phyloP scores from a whole-genome alignment of 1,284 basidiomycete species.

The Salmacisia buchloeana region DNA sequence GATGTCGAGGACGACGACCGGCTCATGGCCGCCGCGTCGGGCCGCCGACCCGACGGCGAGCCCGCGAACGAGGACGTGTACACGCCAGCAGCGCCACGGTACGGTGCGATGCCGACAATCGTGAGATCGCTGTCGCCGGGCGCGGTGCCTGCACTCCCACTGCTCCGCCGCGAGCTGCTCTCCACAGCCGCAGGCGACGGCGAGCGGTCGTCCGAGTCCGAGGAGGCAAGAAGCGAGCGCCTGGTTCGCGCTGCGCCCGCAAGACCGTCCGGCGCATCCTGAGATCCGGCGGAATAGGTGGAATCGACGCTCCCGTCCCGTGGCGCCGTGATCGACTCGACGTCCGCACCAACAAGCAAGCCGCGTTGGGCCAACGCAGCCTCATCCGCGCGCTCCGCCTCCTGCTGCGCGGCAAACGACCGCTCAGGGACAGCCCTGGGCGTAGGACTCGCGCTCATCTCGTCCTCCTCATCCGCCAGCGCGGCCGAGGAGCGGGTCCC shows the following conservation, averaged over 20 bases:
- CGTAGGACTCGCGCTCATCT: background rate
- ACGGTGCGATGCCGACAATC: background rate
- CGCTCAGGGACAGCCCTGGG: background rate
- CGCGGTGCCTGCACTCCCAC: background rate
- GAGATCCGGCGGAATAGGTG: background rate
- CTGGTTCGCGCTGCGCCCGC: no score
- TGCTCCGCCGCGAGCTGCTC: conserved; percentile 6
- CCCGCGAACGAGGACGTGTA: no score
- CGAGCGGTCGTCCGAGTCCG: background rate
- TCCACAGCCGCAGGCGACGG: background rate
- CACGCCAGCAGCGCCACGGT: background rate
- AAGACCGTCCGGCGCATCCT: no score
- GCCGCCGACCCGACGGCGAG: background rate
- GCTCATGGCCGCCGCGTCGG: background rate
- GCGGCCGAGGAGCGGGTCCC: no score
- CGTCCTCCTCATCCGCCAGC: background rate
- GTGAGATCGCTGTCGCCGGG: conserved; percentile 2
- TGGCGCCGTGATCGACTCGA: no score
- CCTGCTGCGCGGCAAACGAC: background rate
- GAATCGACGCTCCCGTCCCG: background rate
- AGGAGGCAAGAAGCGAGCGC: background rate
- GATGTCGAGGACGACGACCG: background rate
- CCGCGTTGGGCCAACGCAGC: no score
- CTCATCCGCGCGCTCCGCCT: background rate
- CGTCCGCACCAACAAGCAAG: no score